phyloP scores from a whole-genome alignment of 371 early-diverging fungal species.

The Nosema muscidifuracis region DNA sequence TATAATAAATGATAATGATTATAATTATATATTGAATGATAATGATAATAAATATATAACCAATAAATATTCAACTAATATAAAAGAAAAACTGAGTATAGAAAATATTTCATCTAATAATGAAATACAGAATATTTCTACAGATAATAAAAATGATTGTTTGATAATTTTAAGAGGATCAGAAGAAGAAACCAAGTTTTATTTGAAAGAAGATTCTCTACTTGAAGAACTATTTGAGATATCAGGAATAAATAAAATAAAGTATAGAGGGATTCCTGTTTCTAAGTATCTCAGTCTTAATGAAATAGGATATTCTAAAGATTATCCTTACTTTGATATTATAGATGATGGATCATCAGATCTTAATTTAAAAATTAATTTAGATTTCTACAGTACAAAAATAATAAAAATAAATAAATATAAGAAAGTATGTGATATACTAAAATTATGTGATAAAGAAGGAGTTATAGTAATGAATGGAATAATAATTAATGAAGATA shows the following conservation, averaged over 20 bases:
- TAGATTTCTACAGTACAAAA: neutral
- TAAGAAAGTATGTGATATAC: neutral
- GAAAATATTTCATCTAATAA: no score
- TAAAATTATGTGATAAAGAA: neutral
- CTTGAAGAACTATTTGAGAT: neutral
- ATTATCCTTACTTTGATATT: slow-evolving; percentile 1
- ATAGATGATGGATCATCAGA: neutral
- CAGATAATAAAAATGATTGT: no score
- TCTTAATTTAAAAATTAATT: slow-evolving; percentile 15
- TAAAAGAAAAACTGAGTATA: no score
- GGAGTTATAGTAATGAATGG: slow-evolving; percentile 16
- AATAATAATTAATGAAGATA: neutral
- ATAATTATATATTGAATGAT: no score
- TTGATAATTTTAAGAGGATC: neutral
- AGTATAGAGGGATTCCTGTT: slow-evolving; percentile 16
- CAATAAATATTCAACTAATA: no score
- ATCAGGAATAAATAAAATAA: neutral
- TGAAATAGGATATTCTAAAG: slow-evolving; percentile 17
- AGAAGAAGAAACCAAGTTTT: neutral
- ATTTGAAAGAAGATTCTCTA: neutral
- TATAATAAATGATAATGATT: no score
- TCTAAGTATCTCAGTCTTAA: slow-evolving; percentile 24
- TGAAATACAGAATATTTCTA: no score
- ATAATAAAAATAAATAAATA: slow-evolving; percentile 1
- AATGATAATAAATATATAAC: no score